Evolutionary conservation across 768 basidiomycete genomes (phyloP).

Genomic region (Scleroderma citrinum): DNA sequence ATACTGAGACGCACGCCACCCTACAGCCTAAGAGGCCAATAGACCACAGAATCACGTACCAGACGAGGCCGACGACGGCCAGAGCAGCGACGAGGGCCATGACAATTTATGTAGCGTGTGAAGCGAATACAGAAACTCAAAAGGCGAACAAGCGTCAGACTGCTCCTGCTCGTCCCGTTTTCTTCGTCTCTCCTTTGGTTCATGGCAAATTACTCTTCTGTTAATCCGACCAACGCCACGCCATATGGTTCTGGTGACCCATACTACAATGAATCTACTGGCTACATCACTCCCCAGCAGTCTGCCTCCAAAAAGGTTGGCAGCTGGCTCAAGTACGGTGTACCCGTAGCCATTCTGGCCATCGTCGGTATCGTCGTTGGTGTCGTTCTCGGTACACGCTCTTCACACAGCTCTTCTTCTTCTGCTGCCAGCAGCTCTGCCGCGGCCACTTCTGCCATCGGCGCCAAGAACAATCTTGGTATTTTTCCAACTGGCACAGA

Average conservation of each 20-base stretch:
- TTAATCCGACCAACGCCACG: slow-evolving; percentile 21
- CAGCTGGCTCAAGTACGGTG: slow-evolving; percentile 72
- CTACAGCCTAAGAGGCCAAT: slow-evolving; percentile 62
- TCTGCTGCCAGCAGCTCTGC: slow-evolving; percentile 27
- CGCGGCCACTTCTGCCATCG: slow-evolving; percentile 50
- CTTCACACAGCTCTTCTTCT: slow-evolving; percentile 30
- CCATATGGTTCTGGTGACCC: slow-evolving; percentile 62
- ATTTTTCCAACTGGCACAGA: slow-evolving; percentile 75
- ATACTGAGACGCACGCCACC: slow-evolving; percentile 51
- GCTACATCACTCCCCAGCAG: slow-evolving; percentile 51
- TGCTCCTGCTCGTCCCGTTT: not conserved
- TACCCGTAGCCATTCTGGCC: slow-evolving; percentile 60
- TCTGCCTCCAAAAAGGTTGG: slow-evolving; percentile 48
- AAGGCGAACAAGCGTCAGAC: too few relatives aligned
- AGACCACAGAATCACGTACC: slow-evolving; percentile 60
- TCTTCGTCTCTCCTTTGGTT: slow-evolving; percentile 17
- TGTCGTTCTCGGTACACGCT: slow-evolving; percentile 70
- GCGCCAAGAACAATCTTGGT: slow-evolving; percentile 55
- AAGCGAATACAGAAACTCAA: not conserved
- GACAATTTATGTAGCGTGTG: not conserved
- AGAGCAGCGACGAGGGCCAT: slow-evolving; percentile 3
- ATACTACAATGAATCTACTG: slow-evolving; percentile 64
- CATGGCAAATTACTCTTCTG: slow-evolving; percentile 37
- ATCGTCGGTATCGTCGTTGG: slow-evolving; percentile 68
- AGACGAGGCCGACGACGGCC: slow-evolving; percentile 44